A percentile compares a stretch with the other conserved stretches of the same genome.
Evolutionary conservation across 2,329 filamentous ascomycete species (phyloP).

Genomic region (Talaromyces atroroseus): DNA sequence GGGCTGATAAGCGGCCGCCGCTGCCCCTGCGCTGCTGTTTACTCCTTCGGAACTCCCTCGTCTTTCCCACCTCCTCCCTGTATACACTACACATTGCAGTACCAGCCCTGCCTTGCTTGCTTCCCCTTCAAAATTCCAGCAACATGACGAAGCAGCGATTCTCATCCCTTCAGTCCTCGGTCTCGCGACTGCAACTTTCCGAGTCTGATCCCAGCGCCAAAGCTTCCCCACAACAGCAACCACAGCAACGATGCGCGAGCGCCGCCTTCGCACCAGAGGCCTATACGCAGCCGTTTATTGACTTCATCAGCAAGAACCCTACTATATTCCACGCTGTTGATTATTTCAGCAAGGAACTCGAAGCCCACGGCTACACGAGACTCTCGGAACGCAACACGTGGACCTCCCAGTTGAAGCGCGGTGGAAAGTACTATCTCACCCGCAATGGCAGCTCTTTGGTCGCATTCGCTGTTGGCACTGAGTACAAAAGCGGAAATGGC

Average conservation of each 20-base stretch:
- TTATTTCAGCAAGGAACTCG: conserved; percentile 68
- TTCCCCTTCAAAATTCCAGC: not conserved
- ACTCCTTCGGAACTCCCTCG: not conserved
- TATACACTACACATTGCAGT: not conserved
- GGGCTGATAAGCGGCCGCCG: not conserved
- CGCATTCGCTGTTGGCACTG: conserved; percentile 74
- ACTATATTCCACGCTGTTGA: conserved; percentile 89
- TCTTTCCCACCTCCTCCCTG: not conserved
- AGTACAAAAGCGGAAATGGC: conserved; percentile 79
- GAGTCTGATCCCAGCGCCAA: conserved; percentile 4
- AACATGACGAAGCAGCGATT: conserved; percentile 30
- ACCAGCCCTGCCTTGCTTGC: not conserved
- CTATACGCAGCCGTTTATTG: conserved; percentile 78
- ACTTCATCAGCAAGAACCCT: conserved; percentile 83
- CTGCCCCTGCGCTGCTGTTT: not conserved
- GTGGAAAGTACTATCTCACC: conserved; percentile 83
- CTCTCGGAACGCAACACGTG: conserved; percentile 74
- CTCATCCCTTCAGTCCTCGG: conserved; percentile 23
- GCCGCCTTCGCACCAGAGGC: conserved; percentile 43
- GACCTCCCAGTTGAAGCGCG: conserved; percentile 63
- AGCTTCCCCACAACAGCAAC: conserved; percentile 15
- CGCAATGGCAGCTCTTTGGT: conserved; percentile 83
- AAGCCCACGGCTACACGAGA: conserved; percentile 66
- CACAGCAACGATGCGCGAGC: conserved; percentile 6
- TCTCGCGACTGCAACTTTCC: conserved; percentile 27